These are phyloP conservation scores for Paraconiothyrium sp. DNA, from an alignment of 2,329 filamentous ascomycete genomes.

Conservation along the genomic window DNA sequence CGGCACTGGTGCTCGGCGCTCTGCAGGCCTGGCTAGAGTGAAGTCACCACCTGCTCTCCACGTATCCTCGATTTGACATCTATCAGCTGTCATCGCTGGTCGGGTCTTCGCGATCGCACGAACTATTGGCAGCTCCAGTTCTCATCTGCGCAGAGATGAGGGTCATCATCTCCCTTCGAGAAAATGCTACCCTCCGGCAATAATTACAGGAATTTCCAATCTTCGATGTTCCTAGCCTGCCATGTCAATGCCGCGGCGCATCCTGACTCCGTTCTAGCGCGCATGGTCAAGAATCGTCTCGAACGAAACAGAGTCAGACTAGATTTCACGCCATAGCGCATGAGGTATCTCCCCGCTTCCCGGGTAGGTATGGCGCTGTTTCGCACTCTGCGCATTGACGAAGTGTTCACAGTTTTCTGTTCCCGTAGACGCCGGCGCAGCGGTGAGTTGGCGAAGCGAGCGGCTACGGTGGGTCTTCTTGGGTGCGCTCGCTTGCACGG, in stretches of 20 bases:
- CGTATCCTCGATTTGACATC: not conserved
- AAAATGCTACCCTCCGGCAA: not conserved
- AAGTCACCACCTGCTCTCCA: not conserved
- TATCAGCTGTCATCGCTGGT: not conserved
- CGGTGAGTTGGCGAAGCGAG: conserved; percentile 9
- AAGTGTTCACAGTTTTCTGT: conserved; percentile 4
- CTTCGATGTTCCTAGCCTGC: not conserved
- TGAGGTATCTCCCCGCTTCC: not conserved
- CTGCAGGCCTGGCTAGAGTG: conserved; percentile 46
- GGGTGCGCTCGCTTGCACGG: conserved; percentile 1
- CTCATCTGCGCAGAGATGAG: not conserved
- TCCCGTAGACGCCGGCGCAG: not conserved
- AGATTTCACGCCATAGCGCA: not conserved
- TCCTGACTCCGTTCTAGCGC: not conserved
- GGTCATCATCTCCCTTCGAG: not conserved
- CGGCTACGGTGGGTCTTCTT: conserved; percentile 11
- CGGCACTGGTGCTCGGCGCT: conserved; percentile 43
- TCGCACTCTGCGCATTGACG: conserved; percentile 9
- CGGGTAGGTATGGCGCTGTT: not conserved
- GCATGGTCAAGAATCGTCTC: conserved; percentile 4
- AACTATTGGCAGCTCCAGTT: not conserved
- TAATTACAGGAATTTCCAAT: not conserved
- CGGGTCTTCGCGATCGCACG: not conserved
- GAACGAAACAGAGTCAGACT: conserved; percentile 4
- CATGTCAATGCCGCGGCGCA: not conserved